phyloP scores from a whole-genome alignment of 225 moss, liverwort and hornwort genomes.

The Thuidium tamariscinum region DNA sequence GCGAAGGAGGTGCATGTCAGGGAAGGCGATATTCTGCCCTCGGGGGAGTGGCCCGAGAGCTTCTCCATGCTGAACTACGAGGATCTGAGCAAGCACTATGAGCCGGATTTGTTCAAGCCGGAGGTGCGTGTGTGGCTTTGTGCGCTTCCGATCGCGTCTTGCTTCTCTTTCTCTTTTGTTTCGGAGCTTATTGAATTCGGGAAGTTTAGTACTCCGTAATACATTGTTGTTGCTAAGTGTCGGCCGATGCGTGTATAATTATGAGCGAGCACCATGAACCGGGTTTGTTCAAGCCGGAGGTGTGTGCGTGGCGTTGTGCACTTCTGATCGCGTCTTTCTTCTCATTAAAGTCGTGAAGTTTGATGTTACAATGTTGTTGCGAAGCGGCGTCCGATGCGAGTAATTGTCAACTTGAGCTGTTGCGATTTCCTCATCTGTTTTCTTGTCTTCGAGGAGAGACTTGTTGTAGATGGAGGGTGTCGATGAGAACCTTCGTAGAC shows the following conservation, averaged over 20 bases:
- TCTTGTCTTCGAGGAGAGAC: background rate
- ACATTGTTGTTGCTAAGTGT: background rate
- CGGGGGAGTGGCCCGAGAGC: slow-evolving; percentile 36
- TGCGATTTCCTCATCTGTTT: background rate
- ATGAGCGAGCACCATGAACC: slow-evolving; percentile 18
- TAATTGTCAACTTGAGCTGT: background rate
- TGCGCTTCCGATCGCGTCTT: background rate
- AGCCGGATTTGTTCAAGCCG: slow-evolving; percentile 27
- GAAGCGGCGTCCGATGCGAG: background rate
- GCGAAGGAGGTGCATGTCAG: slow-evolving; percentile 4
- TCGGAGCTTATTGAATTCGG: background rate
- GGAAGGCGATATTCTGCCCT: slow-evolving; percentile 15
- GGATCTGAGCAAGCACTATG: slow-evolving; percentile 37
- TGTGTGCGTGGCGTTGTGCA: background rate
- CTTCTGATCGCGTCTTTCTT: background rate
- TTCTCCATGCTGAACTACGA: slow-evolving; percentile 46
- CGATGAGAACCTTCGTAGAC: background rate
- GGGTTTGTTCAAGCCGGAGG: slow-evolving; percentile 17
- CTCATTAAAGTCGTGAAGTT: background rate
- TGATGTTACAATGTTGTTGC: background rate
- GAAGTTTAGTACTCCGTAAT: background rate
- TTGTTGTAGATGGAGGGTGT: background rate
- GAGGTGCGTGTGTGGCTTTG: slow-evolving; percentile 13
- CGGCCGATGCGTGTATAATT: background rate
- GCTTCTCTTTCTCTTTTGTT: background rate